Base-by-base conservation (phyloP, 768 basidiomycete species). In the Neoboletus subvelutipes region DNA sequence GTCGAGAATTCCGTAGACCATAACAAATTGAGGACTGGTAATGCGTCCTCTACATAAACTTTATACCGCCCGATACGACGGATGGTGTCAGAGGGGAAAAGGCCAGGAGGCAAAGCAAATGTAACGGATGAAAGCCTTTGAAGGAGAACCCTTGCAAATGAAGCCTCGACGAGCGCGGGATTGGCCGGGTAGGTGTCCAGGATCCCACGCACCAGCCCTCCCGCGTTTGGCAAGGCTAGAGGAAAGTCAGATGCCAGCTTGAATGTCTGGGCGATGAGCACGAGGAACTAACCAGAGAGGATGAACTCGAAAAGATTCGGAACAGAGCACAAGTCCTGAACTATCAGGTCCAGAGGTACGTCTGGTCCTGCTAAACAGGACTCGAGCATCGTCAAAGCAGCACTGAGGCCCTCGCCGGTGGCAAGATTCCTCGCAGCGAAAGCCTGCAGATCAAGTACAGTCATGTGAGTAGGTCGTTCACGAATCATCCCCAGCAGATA, bases 171-270 rank as follows among this genome's bases (percentile, higher is more conserved):
- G 18, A 55, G 63, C 15, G 61, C 59, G 7, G 66, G 57, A 43
- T 62, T 61, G 1, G 48, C 53, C 1, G 77, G 78, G 48, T 75
- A 78, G 18, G 57, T 50, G 18, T 67, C 57, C n/a, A 77, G 18
- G 26, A 80, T 71, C 65, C 63, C 71, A 34, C 39, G 20, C 40
- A 61, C 54, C 26, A 76, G 20, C 20, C 34, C 17, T 24, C 33
- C 20, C 8, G 45, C 50, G 15, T 39, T 51, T n/a, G 63, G 54
- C 47, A 55, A 53, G 29, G 52, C 71, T 71, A 46, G 22, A 20
- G 4, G 12, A 28, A 22, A 0, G 39, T 62, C 49, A 58, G 56
- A 39, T 13, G 18, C 47, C 5, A 24, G 34, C 9, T n/a, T n/a
- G n/a, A 40, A 26, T 11, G 20, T 4, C n/a, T 10, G 34, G 0